Base-by-base conservation (phyloP, 1,139 yeast species). In the Torulaspora pretoriensis region DNA sequence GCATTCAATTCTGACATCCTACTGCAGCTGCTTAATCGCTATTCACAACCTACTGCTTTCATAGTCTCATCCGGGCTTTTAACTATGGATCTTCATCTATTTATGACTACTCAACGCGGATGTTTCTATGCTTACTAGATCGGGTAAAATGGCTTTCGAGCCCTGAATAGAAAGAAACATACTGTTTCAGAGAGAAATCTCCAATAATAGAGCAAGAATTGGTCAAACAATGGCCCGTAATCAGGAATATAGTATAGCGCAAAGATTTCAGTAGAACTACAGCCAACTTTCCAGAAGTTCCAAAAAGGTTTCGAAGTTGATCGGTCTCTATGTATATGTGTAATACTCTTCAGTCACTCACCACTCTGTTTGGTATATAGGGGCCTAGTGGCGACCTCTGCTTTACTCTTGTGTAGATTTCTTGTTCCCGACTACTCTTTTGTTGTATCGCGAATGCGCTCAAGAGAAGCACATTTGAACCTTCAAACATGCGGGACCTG, bases 81-180 rank as follows among this genome's bases (percentile, higher is more conserved):
- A 4, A 19, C 7, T 19, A 16, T 29, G 25, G 8, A 32, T 13
- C 35, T 32, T 25, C 30, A 16, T 26, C 31, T 12, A 31, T 30
- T 10, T 41, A 24, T 32, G 13, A 22, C 32, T 14, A 8, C n/a
- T 17, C 17, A 34, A 22, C 19, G 17, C 34, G 32, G 16, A 28
- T 25, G 36, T 31, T 43, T 46, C 43, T 22, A 27, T 32, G 33
- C 28, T 34, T 42, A 35, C 49, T 43, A 38, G 46, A 43, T 46
- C 43, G 32, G 42, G 49, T 23, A 46, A 40, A 14, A n/a, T 17
- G 26, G 28, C 22, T 3, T n/a, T 7, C 24, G 38, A 29, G 38
- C 27, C 27, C 38, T 35, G 29, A 7, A 13, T 17, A 17, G 19
- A 17, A 17, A 35, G 30, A 24, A 22, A 31, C 32, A 13, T 13